These are phyloP conservation scores for Starmera pachycereana DNA, from an alignment of 805 yeast genomes.

Conservation along the genomic window DNA sequence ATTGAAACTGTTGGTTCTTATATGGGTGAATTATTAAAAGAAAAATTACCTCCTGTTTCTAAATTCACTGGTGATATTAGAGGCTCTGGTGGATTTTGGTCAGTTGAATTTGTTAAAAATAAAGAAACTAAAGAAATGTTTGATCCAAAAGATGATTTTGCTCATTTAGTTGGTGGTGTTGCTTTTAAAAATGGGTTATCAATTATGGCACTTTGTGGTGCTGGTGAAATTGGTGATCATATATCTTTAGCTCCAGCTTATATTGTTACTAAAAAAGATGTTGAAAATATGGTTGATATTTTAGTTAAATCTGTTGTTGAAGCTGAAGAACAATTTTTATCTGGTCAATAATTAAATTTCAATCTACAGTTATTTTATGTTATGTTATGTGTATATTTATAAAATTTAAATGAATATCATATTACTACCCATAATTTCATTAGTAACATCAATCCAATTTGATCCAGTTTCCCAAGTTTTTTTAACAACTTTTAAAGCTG, in stretches of 20 bases:
- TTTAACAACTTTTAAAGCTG: no score
- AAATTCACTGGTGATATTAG: constrained; percentile 47
- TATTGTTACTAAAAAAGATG: constrained; percentile 31
- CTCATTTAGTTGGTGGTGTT: constrained; percentile 22
- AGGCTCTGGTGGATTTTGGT: constrained; percentile 54
- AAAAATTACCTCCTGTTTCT: constrained; percentile 22
- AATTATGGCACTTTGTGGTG: constrained; percentile 37
- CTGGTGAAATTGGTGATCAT: constrained; percentile 33
- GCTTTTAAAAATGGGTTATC: constrained; percentile 34
- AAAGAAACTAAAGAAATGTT: constrained; percentile 40
- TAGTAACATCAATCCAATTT: no score
- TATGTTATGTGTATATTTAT: no score
- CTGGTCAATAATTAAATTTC: no score
- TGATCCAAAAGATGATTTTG: constrained; percentile 14
- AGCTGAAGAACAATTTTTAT: neutral
- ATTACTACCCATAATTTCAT: no score
- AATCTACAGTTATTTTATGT: no score
- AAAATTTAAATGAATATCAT: no score
- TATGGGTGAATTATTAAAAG: constrained; percentile 28
- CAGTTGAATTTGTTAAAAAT: constrained; percentile 46
- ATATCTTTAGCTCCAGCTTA: constrained; percentile 38
- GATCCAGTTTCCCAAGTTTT: no score
- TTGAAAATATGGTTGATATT: constrained; percentile 30
- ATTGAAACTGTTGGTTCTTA: constrained; percentile 32
- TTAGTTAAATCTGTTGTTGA: constrained; percentile 25